These are phyloP conservation scores for Xylaria longipes DNA, from an alignment of 495 filamentous ascomycete genomes.

Conservation along the genomic window DNA sequence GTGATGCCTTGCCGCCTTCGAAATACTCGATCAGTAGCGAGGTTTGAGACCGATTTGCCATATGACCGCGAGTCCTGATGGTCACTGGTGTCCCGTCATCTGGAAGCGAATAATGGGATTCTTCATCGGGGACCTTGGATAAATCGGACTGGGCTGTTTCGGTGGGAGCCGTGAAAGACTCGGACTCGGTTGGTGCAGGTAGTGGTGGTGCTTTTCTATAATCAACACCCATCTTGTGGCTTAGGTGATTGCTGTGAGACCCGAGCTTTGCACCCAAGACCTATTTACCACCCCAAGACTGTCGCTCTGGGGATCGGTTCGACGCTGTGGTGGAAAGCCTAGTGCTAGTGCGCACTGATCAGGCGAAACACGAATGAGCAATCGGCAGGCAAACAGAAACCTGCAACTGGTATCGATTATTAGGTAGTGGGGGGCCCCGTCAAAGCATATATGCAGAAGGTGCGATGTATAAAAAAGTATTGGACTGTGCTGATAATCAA, in stretches of 20 bases:
- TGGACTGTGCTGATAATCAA: slow-evolving; percentile 10
- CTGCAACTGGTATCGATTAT: slow-evolving; percentile 1
- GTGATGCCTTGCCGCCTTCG: slow-evolving; percentile 75
- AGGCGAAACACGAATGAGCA: background rate
- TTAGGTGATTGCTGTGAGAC: slow-evolving; percentile 25
- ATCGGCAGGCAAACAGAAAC: slow-evolving; percentile 1
- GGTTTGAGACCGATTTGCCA: slow-evolving; percentile 76
- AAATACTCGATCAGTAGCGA: slow-evolving; percentile 98
- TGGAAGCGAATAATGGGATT: slow-evolving; percentile 80
- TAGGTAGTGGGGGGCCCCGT: background rate
- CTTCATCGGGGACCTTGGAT: slow-evolving; percentile 75
- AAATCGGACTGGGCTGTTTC: slow-evolving; percentile 74
- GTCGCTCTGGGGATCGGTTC: slow-evolving; percentile 21
- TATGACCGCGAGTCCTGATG: slow-evolving; percentile 75
- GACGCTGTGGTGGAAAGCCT: slow-evolving; percentile 1
- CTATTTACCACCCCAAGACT: slow-evolving; percentile 10
- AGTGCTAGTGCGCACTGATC: slow-evolving; percentile 9
- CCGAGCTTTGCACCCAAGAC: slow-evolving; percentile 3
- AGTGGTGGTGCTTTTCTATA: slow-evolving; percentile 68
- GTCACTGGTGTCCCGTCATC: slow-evolving; percentile 95
- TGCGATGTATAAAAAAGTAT: background rate
- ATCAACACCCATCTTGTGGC: slow-evolving; percentile 72
- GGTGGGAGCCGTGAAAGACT: slow-evolving; percentile 60
- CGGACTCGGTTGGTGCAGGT: slow-evolving; percentile 81
- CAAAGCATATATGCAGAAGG: slow-evolving; percentile 3